Evolutionary conservation across 148 eudicot species (phyloP), one percentile per base, ranked within the genome.

Genomic region (Camellia sinensis): DNA sequence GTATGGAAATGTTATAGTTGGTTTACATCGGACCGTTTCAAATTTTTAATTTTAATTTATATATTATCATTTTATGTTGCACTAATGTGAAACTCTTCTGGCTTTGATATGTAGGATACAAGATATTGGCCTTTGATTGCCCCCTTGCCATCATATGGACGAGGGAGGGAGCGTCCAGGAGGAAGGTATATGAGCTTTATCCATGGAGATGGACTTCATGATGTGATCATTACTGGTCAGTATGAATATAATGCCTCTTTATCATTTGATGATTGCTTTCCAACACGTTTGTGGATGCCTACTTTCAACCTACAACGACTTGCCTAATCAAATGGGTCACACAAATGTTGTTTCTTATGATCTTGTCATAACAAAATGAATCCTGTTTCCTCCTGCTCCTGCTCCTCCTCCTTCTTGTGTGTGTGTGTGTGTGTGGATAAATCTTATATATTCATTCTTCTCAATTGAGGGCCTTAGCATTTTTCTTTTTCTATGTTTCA

Each of bases 141-240:
- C 63, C 98, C 99, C 6, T 68, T 97, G 85, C 99, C 99, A 67
- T 97, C 99, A 67, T 97, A 97, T 83, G 99, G 99, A 80, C 86
- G 98, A 86, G 99, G 99, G 48, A 92, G 99, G 82, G 99, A 97
- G 83, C 95, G 84, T 9, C 91, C 89, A 18, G 97, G 99, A 48
- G 89, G 86, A 84, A 90, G 99, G 85, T 97, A 91, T 63, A 85
- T 83, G 86, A 94, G 98, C 87, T 92, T 97, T 78, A 91, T 97
- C 86, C 88, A 94, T 59, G 99, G 99, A 72, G 87, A 97, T 71
- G 91, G 92, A 44, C 87, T 94, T 72, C 94, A 81, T 67, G 99
- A 97, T 83, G 97, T 97, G 60, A 85, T 94, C 50, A 94, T 94
- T 68, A 92, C 99, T 59, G 99, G 99, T 96, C 53, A 80, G 92